A percentile compares a stretch with the other conserved stretches of the same genome.
Conservation (phyloP, 2,329 filamentous ascomycete genomes). For the Pleurostoma richardsiae region DNA sequence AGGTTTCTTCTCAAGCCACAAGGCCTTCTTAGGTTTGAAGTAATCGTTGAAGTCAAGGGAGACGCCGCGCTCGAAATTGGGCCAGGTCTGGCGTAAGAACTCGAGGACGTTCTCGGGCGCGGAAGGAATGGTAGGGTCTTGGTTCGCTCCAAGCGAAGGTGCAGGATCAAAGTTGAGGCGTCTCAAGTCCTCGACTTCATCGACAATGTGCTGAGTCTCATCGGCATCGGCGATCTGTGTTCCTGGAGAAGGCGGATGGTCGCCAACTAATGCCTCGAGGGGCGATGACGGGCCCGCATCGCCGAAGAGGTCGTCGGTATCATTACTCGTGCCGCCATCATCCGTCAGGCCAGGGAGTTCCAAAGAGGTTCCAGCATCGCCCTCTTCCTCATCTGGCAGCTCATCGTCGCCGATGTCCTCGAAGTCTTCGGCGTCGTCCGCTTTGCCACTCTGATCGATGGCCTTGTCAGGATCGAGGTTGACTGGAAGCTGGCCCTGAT, state of each 20-base stretch:
- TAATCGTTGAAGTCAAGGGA: constrained; percentile 77
- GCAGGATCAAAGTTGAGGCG: constrained; percentile 39
- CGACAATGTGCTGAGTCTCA: constrained; percentile 21
- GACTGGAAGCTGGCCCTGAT: constrained; percentile 19
- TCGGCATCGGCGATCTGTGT: constrained; percentile 28
- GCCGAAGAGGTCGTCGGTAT: constrained; percentile 65
- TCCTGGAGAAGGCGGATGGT: constrained; percentile 37
- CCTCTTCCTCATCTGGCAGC: constrained; percentile 72
- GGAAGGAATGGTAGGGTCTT: constrained; percentile 61
- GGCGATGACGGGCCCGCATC: constrained; percentile 49
- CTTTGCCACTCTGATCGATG: constrained; percentile 70
- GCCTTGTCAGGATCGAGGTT: constrained; percentile 37
- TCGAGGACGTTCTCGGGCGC: constrained; percentile 70
- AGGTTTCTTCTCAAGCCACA: constrained; percentile 74
- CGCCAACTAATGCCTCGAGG: constrained; percentile 23
- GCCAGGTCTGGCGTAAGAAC: constrained; percentile 73
- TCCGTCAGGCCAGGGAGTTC: constrained; percentile 53
- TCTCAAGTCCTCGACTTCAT: constrained; percentile 27
- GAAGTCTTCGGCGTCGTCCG: constrained; percentile 85
- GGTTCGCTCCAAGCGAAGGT: constrained; percentile 41
- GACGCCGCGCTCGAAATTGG: constrained; percentile 70
- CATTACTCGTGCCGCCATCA: constrained; percentile 55
- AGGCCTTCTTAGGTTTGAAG: constrained; percentile 73
- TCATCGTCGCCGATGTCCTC: constrained; percentile 93
- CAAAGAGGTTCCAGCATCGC: constrained; percentile 26